Conservation (phyloP, 2,329 filamentous ascomycete genomes). For the Aspergillus ibericus region DNA sequence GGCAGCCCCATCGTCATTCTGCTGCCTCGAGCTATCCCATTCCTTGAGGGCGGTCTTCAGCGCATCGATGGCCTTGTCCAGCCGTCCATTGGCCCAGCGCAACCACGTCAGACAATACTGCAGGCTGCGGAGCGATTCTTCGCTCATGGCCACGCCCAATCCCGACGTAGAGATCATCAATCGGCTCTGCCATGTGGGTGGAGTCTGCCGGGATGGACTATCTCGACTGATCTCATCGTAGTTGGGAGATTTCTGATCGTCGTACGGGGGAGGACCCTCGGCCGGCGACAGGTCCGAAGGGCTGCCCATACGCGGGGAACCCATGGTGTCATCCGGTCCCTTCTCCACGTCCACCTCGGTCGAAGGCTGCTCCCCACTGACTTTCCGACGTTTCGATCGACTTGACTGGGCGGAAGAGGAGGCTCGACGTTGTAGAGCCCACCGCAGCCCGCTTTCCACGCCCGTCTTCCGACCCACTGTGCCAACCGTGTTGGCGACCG, state of each 20-base stretch:
- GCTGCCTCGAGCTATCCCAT: constrained; percentile 62
- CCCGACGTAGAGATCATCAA: constrained; percentile 89
- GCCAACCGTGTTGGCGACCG: constrained; percentile 82
- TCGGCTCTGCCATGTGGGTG: constrained; percentile 70
- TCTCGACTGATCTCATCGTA: constrained; percentile 62
- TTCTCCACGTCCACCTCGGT: constrained; percentile 52
- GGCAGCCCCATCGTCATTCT: constrained; percentile 25
- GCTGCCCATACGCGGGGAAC: constrained; percentile 45
- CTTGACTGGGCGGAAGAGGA: constrained; percentile 35
- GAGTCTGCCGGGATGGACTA: constrained; percentile 30
- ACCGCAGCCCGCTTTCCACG: constrained; percentile 81
- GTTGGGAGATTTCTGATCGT: constrained; percentile 71
- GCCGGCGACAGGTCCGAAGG: constrained; percentile 66
- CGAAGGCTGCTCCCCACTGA: constrained; percentile 35
- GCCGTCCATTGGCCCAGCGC: constrained; percentile 76
- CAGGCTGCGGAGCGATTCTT: constrained; percentile 79
- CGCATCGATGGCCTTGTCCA: constrained; percentile 71
- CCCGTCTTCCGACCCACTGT: constrained; percentile 82
- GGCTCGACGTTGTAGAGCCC: constrained; percentile 64
- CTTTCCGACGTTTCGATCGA: constrained; percentile 46
- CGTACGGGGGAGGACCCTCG: constrained; percentile 80
- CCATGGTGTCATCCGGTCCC: constrained; percentile 25
- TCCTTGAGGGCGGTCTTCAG: constrained; percentile 76
- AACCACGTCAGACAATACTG: constrained; percentile 82
- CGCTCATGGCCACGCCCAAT: constrained; percentile 85